These are phyloP conservation scores for Fusarium begoniae DNA, from an alignment of 2,329 filamentous ascomycete genomes.

Conservation along the genomic window DNA sequence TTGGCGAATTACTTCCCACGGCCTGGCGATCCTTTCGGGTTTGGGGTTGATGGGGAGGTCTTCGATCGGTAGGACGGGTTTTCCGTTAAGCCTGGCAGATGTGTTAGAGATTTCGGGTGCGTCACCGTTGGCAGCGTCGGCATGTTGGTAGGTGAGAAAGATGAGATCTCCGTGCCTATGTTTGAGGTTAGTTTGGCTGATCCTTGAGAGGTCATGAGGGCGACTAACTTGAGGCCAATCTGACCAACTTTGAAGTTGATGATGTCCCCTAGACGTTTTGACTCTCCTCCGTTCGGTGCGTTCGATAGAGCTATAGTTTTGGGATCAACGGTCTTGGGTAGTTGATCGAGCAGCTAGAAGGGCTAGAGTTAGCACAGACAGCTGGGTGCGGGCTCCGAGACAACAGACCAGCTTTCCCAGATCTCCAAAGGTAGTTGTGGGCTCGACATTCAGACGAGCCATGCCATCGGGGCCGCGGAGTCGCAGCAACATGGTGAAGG, in stretches of 20 bases:
- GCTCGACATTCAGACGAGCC: conserved; percentile 82
- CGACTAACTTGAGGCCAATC: conserved; percentile 66
- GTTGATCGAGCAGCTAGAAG: conserved; percentile 62
- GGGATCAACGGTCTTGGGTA: conserved; percentile 70
- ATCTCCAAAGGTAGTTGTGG: conserved; percentile 75
- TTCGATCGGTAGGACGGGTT: conserved; percentile 75
- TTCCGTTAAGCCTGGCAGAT: conserved; percentile 79
- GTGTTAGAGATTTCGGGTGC: conserved; percentile 50
- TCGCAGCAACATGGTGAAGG: conserved; percentile 76
- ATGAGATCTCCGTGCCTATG: conserved; percentile 85
- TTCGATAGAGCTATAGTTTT: conserved; percentile 70
- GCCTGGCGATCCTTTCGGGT: conserved; percentile 59
- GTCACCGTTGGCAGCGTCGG: conserved; percentile 50
- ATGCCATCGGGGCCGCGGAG: conserved; percentile 94
- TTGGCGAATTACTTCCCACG: conserved; percentile 90
- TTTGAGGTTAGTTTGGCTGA: conserved; percentile 7
- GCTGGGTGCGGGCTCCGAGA: neutral
- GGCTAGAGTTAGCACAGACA: conserved; percentile 24
- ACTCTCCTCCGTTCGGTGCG: conserved; percentile 65
- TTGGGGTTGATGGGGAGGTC: conserved; percentile 75
- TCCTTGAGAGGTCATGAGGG: neutral
- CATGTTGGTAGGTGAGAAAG: conserved; percentile 81
- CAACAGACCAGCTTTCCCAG: conserved; percentile 62
- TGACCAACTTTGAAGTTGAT: conserved; percentile 63
- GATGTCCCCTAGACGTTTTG: conserved; percentile 68